Conservation (phyloP, 306 rosid species). For the Quercus glauca region DNA sequence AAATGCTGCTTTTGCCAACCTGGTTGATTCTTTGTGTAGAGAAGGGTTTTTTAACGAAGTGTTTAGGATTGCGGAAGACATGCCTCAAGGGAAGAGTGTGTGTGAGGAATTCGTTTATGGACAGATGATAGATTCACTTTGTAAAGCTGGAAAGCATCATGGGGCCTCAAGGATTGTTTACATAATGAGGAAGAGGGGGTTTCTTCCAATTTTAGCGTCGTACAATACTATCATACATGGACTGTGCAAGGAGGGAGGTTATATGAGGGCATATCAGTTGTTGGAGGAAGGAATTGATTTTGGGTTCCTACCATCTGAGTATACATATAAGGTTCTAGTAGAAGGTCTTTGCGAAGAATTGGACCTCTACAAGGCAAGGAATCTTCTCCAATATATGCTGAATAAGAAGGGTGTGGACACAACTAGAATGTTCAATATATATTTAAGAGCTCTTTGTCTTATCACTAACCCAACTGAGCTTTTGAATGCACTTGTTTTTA, state of each 20-base stretch:
- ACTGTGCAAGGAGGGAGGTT: constrained; percentile 73
- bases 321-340: constrained; percentile 23
- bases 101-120: constrained; percentile 56
- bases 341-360: too few species aligned
- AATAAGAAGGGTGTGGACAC: constrained; percentile 42
- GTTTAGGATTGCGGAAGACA: constrained; percentile 61
- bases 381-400: too few species aligned
- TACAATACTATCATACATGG: constrained; percentile 78
- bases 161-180: constrained; percentile 78
- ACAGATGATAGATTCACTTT: constrained; percentile 84
- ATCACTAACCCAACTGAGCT: constrained; percentile 70
- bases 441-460: constrained; percentile 72
- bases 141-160: constrained; percentile 63
- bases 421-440: constrained; percentile 77
- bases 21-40: constrained; percentile 63
- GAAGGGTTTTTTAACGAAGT: constrained; percentile 65
- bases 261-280: constrained; percentile 82
- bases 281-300: constrained; percentile 66
- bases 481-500: constrained; percentile 62
- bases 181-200: constrained; percentile 62
- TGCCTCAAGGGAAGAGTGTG: constrained; percentile 57
- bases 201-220: constrained; percentile 50
- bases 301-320: constrained; percentile 59
- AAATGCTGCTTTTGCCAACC: constrained; percentile 61
- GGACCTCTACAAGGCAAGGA: too few species aligned